Evolutionary conservation across 2,329 filamentous ascomycete species (phyloP), one percentile per base, ranked within the genome.

Genomic region (Lasiodiplodia citricola): DNA sequence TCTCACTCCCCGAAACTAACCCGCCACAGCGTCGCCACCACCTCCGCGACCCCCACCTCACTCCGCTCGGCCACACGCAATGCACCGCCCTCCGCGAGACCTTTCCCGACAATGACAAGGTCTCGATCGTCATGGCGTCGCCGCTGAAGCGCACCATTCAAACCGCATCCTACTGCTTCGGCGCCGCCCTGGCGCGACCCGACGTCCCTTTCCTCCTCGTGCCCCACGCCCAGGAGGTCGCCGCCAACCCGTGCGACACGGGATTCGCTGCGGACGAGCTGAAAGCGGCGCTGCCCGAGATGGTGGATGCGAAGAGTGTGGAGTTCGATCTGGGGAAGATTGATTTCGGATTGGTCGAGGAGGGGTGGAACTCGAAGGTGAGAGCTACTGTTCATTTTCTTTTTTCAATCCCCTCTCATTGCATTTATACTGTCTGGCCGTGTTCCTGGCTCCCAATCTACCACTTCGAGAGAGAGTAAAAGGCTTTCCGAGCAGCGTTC

Each of bases 71-170:
- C 73, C 85, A 90, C 76, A 75, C 88, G 70, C 93, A 97, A 85
- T 96, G 93, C 82, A 82, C 80, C 31, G 78, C 80, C 18, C 88
- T 97, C 51, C 80, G 86, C 73, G 77, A 82, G 18, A 71, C 72
- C 25, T 97, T 96, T 77, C 87, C 91, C 11, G 80, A 87, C 79
- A 90, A 75, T 63, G 65, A 72, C 31, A 70, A 71, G 2, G 82
- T 96, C 75, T 90, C 91, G 4, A 85, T 91, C 73, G 85, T 97
- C 14, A 86, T 94, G 25, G 89, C 93, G 50, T 96, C 92, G 0
- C 93, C 94, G 6, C 86, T 97, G 72, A 90, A 91, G 63, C 89
- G 94, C 70, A 96, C 94, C 2, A 84, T 97, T 56, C 88, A 92
- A 80, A 97, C 94, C 2, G 90, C 91, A 41, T 84, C 93, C 37